Evolutionary conservation across 2,329 filamentous ascomycete genomes (phyloP), one percentile per base, ranked within the genome.

Genomic region (Myriangium duriaei): DNA sequence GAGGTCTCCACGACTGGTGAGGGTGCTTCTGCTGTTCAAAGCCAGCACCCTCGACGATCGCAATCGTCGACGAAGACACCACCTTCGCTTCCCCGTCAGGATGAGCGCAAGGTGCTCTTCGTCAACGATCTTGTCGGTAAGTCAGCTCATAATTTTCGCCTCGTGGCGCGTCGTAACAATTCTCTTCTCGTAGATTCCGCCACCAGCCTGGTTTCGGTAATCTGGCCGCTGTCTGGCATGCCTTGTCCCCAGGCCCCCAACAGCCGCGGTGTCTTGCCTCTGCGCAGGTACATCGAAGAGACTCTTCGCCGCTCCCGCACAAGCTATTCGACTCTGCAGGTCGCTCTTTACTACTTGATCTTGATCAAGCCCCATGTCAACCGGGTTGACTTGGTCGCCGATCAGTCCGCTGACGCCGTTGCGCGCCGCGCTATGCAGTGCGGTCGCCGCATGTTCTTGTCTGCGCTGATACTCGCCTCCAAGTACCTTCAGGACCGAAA

Each of bases 401-500:
- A 93, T 61, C 84, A 92, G 60, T 69, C 75, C 17, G 71, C 79
- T 46, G 81, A 88, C 51, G 71, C 72, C 42, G 74, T 79, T 43
- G 73, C 76, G 38, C 74, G 73, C 51, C 81, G 85, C 45, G 84
- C 86, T 29, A 74, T 98, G 54, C 87, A 94, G 61, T 96, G 91
- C 60, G 91, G 91, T 39, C 81, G 91, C 45, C 85, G 91, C 53
- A 96, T 96, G 88, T 96, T 98, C 57, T 72, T 98, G 38, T 79
- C 91, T 9, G 87, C 88, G 33, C 70, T 98, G 44, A 96, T 98
- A 48, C 70, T 98, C 40, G 91, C 91, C 2, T 96, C 91, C 24
- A 98, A 98, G 66, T 98, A 96, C 57, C 68, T 98, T 32, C 91
- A 98, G 61, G 91, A 98, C 58, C 80, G 88, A 49, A 98, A 96